Conservation (phyloP, 805 yeast genomes). For the Candida tallmaniae region DNA sequence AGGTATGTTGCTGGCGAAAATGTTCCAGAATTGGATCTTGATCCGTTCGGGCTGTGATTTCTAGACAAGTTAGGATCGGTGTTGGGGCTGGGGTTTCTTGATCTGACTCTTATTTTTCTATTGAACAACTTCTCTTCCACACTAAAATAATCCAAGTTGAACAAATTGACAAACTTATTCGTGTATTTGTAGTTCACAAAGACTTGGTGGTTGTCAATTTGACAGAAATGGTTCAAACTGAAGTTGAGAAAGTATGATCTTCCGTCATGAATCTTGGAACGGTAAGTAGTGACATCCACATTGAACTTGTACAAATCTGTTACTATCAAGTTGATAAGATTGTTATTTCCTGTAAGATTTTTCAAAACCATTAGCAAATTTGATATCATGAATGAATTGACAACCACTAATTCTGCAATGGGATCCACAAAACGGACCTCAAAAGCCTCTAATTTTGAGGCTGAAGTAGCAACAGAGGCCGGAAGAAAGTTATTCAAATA, state of each 20-base stretch:
- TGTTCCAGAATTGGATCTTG: not conserved
- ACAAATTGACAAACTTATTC: slow-evolving; percentile 6
- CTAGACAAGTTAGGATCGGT: not conserved
- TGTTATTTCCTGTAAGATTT: not conserved
- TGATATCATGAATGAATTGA: slow-evolving; percentile 3
- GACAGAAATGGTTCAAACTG: slow-evolving; percentile 15
- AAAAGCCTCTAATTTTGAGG: slow-evolving; percentile 9
- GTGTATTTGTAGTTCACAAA: slow-evolving; percentile 11
- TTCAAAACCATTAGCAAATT: slow-evolving; percentile 2
- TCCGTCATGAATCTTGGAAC: not conserved
- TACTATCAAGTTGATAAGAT: slow-evolving; percentile 7
- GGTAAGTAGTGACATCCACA: slow-evolving; percentile 4
- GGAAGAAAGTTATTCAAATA: slow-evolving; percentile 9
- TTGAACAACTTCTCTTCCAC: slow-evolving; percentile 1
- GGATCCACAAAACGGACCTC: slow-evolving; percentile 16
- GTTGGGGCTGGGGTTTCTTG: not conserved
- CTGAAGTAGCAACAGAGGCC: not conserved
- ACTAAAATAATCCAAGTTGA: slow-evolving; percentile 3
- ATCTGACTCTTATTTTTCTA: not conserved
- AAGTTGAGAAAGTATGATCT: slow-evolving; percentile 13
- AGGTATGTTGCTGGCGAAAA: not conserved
- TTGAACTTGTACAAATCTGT: slow-evolving; percentile 5
- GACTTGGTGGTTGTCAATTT: slow-evolving; percentile 14
- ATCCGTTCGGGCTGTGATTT: too few relatives aligned
- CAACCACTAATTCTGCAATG: slow-evolving; percentile 1